phyloP scores from a whole-genome alignment of 306 rosid species.

The Gillenia trifoliata region DNA sequence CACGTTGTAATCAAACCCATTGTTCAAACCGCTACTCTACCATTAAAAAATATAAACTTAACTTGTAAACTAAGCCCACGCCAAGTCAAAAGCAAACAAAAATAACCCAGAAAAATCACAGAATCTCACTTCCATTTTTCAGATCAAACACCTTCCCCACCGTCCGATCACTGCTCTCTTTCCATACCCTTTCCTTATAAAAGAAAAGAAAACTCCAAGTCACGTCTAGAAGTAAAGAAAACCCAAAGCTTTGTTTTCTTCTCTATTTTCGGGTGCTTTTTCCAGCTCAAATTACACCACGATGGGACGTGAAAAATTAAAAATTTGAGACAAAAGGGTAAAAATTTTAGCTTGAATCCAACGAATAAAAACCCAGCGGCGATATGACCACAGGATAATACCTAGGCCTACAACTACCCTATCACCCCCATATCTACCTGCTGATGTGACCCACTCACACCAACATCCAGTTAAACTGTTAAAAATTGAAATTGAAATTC shows the following conservation, averaged over 20 bases:
- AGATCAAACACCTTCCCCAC: slow-evolving; percentile 1
- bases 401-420: slow-evolving; percentile 15
- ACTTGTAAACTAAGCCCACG: background rate
- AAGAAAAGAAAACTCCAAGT: background rate
- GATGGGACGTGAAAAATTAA: background rate
- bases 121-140: slow-evolving; percentile 5
- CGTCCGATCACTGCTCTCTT: slow-evolving; percentile 13
- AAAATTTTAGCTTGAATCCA: background rate
- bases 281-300: background rate
- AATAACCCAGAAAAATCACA: background rate
- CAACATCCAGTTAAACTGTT: slow-evolving; percentile 39
- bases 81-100: slow-evolving; percentile 12
- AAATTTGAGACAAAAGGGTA: background rate
- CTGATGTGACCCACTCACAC: slow-evolving; percentile 58
- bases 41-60: background rate
- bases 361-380: background rate
- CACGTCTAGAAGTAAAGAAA: background rate
- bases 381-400: slow-evolving; percentile 29
- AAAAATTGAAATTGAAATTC: background rate
- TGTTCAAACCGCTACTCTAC: background rate
- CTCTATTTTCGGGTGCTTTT: background rate
- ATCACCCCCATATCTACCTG: slow-evolving; percentile 30
- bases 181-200: background rate
- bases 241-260: background rate
- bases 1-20: slow-evolving; percentile 3